Conservation (phyloP, 2,329 filamentous ascomycete species). For the Coniochaeta sp. region DNA sequence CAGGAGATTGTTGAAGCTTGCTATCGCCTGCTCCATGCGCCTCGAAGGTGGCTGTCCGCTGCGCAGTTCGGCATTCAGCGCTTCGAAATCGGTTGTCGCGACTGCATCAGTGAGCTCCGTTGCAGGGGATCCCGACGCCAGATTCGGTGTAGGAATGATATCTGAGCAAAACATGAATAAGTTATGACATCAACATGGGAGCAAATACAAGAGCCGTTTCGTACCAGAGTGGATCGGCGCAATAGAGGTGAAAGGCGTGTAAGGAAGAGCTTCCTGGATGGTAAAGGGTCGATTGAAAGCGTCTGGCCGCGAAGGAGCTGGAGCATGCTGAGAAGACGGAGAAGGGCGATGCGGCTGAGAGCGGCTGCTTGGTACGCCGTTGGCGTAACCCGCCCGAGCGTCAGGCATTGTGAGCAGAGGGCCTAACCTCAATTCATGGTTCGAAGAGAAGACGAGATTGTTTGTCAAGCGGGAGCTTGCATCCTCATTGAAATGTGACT, state of each 20-base stretch:
- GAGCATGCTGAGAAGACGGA: background rate
- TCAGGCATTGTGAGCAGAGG: background rate
- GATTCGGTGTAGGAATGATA: slow-evolving; percentile 57
- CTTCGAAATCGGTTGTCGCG: slow-evolving; percentile 50
- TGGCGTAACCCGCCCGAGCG: slow-evolving; percentile 7
- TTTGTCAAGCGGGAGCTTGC: background rate
- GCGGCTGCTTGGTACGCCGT: slow-evolving; percentile 21
- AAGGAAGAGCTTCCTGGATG: slow-evolving; percentile 72
- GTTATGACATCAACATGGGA: background rate
- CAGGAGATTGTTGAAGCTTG: slow-evolving; percentile 69
- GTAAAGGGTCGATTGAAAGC: slow-evolving; percentile 42
- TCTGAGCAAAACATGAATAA: slow-evolving; percentile 31
- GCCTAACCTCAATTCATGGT: background rate
- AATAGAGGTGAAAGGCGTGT: slow-evolving; percentile 73
- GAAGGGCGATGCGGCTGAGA: background rate
- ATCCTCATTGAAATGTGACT: background rate
- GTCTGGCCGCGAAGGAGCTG: slow-evolving; percentile 4
- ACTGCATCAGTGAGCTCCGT: slow-evolving; percentile 44
- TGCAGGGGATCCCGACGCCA: slow-evolving; percentile 49
- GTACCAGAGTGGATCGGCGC: slow-evolving; percentile 70
- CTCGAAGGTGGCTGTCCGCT: slow-evolving; percentile 51
- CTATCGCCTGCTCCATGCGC: slow-evolving; percentile 62
- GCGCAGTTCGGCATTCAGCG: slow-evolving; percentile 63
- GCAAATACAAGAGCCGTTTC: slow-evolving; percentile 4
- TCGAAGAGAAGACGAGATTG: background rate